Evolutionary conservation across 495 filamentous ascomycete species (phyloP).

Genomic region (Cercophora samala): DNA sequence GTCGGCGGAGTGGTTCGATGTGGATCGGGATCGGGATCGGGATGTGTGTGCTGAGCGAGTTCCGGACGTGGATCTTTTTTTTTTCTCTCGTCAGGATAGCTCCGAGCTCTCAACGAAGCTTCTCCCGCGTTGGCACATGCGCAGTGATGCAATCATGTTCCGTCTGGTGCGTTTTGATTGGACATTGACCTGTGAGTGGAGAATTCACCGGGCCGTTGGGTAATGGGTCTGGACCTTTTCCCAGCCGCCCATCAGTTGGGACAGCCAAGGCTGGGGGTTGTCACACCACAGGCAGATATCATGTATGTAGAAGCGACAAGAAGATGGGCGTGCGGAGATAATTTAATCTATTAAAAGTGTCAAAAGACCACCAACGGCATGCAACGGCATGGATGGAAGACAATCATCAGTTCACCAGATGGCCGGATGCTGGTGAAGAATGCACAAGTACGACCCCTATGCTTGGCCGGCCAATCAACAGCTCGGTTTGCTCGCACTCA

Average conservation of each 20-base stretch:
- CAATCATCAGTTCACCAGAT: not conserved
- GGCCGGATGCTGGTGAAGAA: slow-evolving; percentile 1
- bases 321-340: too few species aligned
- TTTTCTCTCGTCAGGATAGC: slow-evolving; percentile 18
- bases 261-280: not conserved
- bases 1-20: slow-evolving; percentile 9
- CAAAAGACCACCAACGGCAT: not conserved
- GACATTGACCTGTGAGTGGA: slow-evolving; percentile 3
- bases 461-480: slow-evolving; percentile 19
- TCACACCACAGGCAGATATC: not conserved
- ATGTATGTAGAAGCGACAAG: too few species aligned
- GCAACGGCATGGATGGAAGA: too few species aligned
- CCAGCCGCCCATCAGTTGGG: not conserved
- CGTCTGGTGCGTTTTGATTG: slow-evolving; percentile 3
- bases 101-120: slow-evolving; percentile 11
- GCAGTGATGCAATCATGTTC: slow-evolving; percentile 16
- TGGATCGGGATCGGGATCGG: slow-evolving; percentile 7
- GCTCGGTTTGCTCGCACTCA: slow-evolving; percentile 5
- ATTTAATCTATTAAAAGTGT: not conserved
- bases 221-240: not conserved
- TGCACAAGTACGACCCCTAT: not conserved
- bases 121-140: slow-evolving; percentile 9
- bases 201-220: too few species aligned
- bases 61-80: slow-evolving; percentile 8
- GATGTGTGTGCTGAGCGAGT: slow-evolving; percentile 16